phyloP scores from a whole-genome alignment of 2,329 filamentous ascomycete genomes.

The Leptographium wingfieldii region DNA sequence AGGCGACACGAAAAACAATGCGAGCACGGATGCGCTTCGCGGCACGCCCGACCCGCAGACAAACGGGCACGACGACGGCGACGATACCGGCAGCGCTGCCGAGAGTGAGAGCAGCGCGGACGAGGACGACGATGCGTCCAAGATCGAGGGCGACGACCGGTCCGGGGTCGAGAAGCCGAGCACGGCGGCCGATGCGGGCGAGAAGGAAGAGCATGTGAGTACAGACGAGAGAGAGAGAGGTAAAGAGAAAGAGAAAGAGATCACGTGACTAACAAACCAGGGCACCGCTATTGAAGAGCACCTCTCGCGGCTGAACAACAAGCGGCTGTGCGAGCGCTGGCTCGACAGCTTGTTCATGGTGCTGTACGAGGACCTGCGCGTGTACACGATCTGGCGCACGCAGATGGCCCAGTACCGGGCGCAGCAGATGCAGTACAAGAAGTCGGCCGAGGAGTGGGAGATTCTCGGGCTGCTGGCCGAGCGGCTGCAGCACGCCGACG shows the following conservation, averaged over 20 bases:
- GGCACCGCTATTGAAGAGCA: constrained; percentile 43
- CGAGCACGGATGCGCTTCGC: constrained; percentile 67
- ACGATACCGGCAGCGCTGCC: constrained; percentile 13
- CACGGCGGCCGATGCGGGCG: constrained; percentile 52
- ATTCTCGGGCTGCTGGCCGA: constrained; percentile 89
- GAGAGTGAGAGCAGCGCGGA: constrained; percentile 20
- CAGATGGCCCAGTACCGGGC: constrained; percentile 93
- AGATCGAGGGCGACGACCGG: not conserved
- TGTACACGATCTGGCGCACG: constrained; percentile 98
- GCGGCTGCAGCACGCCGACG: constrained; percentile 80
- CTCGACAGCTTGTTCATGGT: constrained; percentile 99
- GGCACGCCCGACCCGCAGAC: constrained; percentile 51
- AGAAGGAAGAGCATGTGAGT: constrained; percentile 61
- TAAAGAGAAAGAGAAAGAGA: not conserved
- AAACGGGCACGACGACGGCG: constrained; percentile 30
- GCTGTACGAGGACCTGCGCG: constrained; percentile 89
- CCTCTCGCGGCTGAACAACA: constrained; percentile 89
- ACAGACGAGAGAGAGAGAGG: not conserved
- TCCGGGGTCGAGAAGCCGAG: constrained; percentile 58
- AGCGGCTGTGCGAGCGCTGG: constrained; percentile 94
- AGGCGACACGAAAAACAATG: constrained; percentile 46
- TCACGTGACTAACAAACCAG: not conserved
- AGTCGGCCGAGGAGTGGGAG: constrained; percentile 95
- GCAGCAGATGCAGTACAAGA: constrained; percentile 91
- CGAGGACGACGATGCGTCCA: constrained; percentile 9